phyloP scores from a whole-genome alignment of 768 basidiomycete genomes.

The Fibroporia radiculosa region DNA sequence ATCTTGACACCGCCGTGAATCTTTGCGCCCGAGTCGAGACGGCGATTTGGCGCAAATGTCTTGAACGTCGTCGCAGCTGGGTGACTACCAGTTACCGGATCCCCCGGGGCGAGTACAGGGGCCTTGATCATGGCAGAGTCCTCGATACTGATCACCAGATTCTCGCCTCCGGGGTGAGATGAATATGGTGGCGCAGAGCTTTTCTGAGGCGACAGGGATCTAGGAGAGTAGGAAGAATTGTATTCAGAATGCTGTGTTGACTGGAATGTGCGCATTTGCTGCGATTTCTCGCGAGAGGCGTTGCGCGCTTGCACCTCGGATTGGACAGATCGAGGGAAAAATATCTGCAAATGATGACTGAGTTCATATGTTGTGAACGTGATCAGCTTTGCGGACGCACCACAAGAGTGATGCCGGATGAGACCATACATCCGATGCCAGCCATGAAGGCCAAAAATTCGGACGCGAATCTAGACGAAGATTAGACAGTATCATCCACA shows the following conservation, averaged over 20 bases:
- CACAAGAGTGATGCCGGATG: constrained; percentile 68
- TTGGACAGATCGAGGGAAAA: constrained; percentile 66
- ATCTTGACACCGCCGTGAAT: constrained; percentile 15
- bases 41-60: constrained; percentile 21
- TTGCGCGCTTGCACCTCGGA: constrained; percentile 17
- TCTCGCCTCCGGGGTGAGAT: not conserved
- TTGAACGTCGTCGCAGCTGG: constrained; percentile 3
- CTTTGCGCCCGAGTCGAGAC: constrained; percentile 14
- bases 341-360: constrained; percentile 42
- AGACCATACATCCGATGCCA: constrained; percentile 54
- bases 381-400: constrained; percentile 38
- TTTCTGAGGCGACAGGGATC: constrained; percentile 5
- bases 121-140: not conserved
- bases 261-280: constrained; percentile 8
- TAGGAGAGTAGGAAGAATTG: constrained; percentile 3
- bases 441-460: constrained; percentile 55
- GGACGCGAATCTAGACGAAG: constrained; percentile 23
- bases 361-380: not conserved
- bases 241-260: constrained; percentile 8
- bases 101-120: not conserved
- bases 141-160: not conserved
- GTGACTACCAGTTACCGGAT: constrained; percentile 2
- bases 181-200: constrained; percentile 1
- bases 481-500: not conserved
- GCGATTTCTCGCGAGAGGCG: constrained; percentile 13